Evolutionary conservation across 2,329 filamentous ascomycete species (phyloP).

Genomic region (Trichoderma sp.): DNA sequence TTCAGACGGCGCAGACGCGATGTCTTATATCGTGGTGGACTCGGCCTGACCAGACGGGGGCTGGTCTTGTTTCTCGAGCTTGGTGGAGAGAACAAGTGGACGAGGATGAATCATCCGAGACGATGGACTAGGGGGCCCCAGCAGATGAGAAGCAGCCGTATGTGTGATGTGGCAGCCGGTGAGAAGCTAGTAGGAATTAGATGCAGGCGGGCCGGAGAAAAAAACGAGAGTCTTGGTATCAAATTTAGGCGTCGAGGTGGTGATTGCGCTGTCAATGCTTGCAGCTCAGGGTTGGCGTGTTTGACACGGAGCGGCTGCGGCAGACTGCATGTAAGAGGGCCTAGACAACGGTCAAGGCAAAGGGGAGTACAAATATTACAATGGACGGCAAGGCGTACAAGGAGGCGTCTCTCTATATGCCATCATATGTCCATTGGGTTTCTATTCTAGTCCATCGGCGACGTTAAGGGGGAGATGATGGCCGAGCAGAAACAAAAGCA

Average conservation of each 20-base stretch:
- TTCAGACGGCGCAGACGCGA: constrained; percentile 9
- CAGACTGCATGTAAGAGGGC: constrained; percentile 18
- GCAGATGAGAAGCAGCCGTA: constrained; percentile 12
- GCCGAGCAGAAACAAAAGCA: neutral
- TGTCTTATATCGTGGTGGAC: constrained; percentile 20
- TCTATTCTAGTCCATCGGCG: neutral
- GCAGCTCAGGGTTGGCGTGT: constrained; percentile 13
- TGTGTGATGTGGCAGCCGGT: constrained; percentile 21
- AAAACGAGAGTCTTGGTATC: neutral
- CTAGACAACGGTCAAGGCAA: neutral
- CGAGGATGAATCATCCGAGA: neutral
- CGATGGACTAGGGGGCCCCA: constrained; percentile 3
- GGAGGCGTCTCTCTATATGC: constrained; percentile 8
- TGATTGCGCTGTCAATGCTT: constrained; percentile 17
- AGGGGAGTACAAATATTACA: constrained; percentile 5
- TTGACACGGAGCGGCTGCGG: constrained; percentile 14
- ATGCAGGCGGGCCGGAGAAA: constrained; percentile 11
- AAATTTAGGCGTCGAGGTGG: constrained; percentile 13
- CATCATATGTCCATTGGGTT: neutral
- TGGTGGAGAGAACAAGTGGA: constrained; percentile 2
- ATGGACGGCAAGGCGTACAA: constrained; percentile 1
- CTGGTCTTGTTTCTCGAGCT: neutral
- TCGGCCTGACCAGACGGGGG: constrained; percentile 8
- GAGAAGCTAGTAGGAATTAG: constrained; percentile 14
- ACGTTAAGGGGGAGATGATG: neutral